Evolutionary conservation across 176 grass and related monocot genomes (phyloP), one percentile per base, ranked within the genome.

Genomic region (Oryza meyeriana): DNA sequence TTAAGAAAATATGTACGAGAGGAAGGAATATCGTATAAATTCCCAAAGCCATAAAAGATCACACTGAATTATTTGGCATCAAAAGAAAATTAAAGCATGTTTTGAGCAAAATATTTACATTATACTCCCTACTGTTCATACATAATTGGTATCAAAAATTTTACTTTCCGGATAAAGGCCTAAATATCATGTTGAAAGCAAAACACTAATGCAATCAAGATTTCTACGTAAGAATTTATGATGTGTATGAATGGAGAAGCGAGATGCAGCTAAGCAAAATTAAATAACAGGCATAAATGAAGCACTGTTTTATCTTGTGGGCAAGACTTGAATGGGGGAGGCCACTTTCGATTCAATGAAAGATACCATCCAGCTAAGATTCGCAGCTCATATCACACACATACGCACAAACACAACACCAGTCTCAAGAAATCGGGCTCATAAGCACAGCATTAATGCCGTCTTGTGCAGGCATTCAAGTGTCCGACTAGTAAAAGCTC

Each of bases 271-370:
- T 74, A 90, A 83, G 74, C 84, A 83, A 78, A 61, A 79, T 86
- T 90, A 90, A 89, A 86, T 79, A 83, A 68, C 73, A 62, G 29
- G 88, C 73, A 86, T 90, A 86, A 86, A 86, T 90, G 88, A 39
- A 82, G 74, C 83, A 86, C 88, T 90, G 88, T 90, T 82, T 86
- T 86, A 90, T 86, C 79, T 74, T 82, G 88, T 90, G 72, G 71
- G 55, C 83, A 78, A 81, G 88, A 82, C 88, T 82, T 90, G 73
- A 90, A 90, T 90, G 79, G 80, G 77, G 88, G 67, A 90, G 73
- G 67, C 59, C 79, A 90, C 88, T 86, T 77, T 86, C 25, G 88
- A 85, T 86, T 82, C 66, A 90, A 78, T 90, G 88, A 86, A 78
- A 78, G 74, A 86, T 74, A 89, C 83, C 45, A 13, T 59, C 83